Conservation (phyloP, 2,329 filamentous ascomycete species). For the Trichoderma afroharzianum region DNA sequence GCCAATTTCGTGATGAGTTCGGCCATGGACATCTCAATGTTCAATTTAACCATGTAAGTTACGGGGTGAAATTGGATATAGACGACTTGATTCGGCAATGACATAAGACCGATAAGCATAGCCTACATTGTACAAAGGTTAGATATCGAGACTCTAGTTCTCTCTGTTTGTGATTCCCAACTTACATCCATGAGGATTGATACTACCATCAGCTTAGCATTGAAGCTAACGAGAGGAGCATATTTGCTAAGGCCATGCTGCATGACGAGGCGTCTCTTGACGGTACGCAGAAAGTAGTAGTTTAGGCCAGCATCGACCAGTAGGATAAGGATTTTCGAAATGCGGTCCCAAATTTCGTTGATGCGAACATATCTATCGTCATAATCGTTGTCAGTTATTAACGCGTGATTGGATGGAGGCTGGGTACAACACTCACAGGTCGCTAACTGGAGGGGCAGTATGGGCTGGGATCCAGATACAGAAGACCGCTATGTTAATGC, state of each 20-base stretch:
- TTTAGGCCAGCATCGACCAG: slow-evolving; percentile 50
- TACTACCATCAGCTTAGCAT: slow-evolving; percentile 46
- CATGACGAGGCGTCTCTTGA: slow-evolving; percentile 41
- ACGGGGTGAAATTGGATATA: slow-evolving; percentile 50
- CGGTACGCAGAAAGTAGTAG: slow-evolving; percentile 47
- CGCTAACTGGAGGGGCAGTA: slow-evolving; percentile 10
- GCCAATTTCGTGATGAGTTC: slow-evolving; percentile 44
- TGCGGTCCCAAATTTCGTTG: slow-evolving; percentile 51
- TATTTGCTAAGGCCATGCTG: slow-evolving; percentile 49
- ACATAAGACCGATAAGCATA: slow-evolving; percentile 11
- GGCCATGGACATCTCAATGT: slow-evolving; percentile 53
- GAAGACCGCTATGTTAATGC: slow-evolving; percentile 52
- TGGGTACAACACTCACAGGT: background rate
- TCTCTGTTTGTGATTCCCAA: background rate
- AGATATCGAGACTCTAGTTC: background rate
- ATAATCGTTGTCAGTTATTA: background rate
- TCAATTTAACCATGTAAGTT: slow-evolving; percentile 50
- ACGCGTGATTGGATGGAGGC: background rate
- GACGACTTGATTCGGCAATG: slow-evolving; percentile 29
- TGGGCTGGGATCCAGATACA: slow-evolving; percentile 52
- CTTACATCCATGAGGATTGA: slow-evolving; percentile 48
- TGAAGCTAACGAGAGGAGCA: slow-evolving; percentile 46
- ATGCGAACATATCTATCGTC: slow-evolving; percentile 34
- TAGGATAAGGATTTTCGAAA: slow-evolving; percentile 50
- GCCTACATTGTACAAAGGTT: background rate